Conservation (phyloP, 1,284 basidiomycete genomes). For the Malassezia obtusa region DNA sequence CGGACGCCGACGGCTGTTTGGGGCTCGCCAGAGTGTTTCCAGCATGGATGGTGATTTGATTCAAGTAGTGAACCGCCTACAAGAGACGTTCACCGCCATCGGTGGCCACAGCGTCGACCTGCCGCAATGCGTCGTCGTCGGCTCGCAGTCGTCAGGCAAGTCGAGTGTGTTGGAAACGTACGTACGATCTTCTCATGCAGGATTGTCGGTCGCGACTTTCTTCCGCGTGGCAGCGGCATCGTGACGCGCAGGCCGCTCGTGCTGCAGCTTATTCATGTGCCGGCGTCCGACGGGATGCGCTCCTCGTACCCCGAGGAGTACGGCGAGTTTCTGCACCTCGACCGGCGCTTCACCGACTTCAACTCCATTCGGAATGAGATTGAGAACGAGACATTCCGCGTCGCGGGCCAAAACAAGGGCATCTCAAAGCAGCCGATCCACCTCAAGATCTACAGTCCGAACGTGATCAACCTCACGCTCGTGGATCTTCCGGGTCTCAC, state of each 20-base stretch:
- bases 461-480: slow-evolving; percentile 90
- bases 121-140: slow-evolving; percentile 69
- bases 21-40: not conserved
- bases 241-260: slow-evolving; percentile 96
- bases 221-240: slow-evolving; percentile 99
- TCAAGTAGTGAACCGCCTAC: slow-evolving; percentile 86
- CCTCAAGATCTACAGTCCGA: slow-evolving; percentile 85
- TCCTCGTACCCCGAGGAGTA: slow-evolving; percentile 61
- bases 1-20: not conserved
- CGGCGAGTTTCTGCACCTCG: slow-evolving; percentile 83
- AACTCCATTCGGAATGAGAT: slow-evolving; percentile 95
- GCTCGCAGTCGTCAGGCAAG: slow-evolving; percentile 95
- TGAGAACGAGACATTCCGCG: slow-evolving; percentile 92
- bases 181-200: not conserved
- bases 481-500: slow-evolving; percentile 97
- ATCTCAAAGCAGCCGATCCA: slow-evolving; percentile 91
- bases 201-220: slow-evolving; percentile 93
- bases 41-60: slow-evolving; percentile 63
- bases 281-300: slow-evolving; percentile 28
- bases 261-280: slow-evolving; percentile 83
- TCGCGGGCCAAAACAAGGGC: slow-evolving; percentile 98
- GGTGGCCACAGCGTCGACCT: slow-evolving; percentile 55
- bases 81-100: slow-evolving; percentile 52
- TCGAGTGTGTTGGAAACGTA: slow-evolving; percentile 84
- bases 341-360: slow-evolving; percentile 75